Conservation (phyloP, 306 rosid species). For the Herpetospermum pedunculosum region DNA sequence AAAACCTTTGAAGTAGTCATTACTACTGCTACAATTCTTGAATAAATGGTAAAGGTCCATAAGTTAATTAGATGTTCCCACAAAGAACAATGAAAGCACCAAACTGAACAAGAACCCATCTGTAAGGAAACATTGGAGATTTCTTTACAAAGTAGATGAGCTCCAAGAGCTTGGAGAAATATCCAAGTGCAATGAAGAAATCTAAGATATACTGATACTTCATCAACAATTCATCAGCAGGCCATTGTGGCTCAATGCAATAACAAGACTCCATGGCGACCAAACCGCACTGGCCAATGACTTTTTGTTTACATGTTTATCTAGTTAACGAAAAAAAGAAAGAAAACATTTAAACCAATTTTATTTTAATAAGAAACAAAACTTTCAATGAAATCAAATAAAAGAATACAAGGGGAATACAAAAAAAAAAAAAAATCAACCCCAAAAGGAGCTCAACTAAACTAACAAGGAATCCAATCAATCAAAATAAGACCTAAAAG, state of each 20-base stretch:
- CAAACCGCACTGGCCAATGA: background rate
- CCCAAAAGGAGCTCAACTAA: too few relatives aligned
- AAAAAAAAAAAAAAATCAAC: too few relatives aligned
- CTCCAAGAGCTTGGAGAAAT: conserved; percentile 39
- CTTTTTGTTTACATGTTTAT: background rate
- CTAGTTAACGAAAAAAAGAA: background rate
- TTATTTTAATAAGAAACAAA: too few relatives aligned
- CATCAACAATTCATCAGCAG: conserved; percentile 14
- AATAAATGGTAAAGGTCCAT: conserved; percentile 15
- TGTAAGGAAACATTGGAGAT: conserved; percentile 17
- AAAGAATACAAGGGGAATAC: too few relatives aligned
- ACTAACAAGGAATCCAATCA: too few relatives aligned
- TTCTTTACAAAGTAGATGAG: conserved; percentile 21
- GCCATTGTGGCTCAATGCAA: conserved; percentile 17
- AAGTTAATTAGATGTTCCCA: conserved; percentile 18
- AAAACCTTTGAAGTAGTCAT: conserved; percentile 16
- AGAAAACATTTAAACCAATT: background rate
- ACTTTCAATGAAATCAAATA: too few relatives aligned
- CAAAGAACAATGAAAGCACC: conserved; percentile 83
- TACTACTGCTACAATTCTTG: conserved; percentile 13
- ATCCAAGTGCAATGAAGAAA: conserved; percentile 53
- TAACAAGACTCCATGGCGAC: conserved; percentile 12
- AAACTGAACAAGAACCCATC: conserved; percentile 89
- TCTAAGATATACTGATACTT: conserved; percentile 18
- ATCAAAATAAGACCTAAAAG: too few relatives aligned